A percentile compares a stretch with the other conserved stretches of the same genome.
These are phyloP conservation scores for Drosera capensis DNA, from an alignment of 148 eudicot genomes.

Conservation along the genomic window DNA sequence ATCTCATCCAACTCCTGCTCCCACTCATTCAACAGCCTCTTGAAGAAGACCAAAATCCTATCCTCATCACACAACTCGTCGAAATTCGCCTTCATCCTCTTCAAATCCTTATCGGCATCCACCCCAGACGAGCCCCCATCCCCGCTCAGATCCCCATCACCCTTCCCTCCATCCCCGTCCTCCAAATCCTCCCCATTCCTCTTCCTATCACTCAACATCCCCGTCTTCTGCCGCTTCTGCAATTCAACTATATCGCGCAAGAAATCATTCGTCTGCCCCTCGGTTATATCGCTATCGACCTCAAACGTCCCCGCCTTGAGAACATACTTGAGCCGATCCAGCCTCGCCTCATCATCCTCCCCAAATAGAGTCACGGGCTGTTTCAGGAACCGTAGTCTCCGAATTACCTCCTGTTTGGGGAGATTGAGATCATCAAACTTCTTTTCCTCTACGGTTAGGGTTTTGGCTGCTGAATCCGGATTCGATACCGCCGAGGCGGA, in stretches of 20 bases:
- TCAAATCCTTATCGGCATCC: conserved; percentile 77
- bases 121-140: conserved; percentile 54
- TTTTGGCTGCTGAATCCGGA: conserved; percentile 29
- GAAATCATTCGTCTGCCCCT: conserved; percentile 91
- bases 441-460: conserved; percentile 49
- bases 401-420: conserved; percentile 59
- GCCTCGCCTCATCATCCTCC: conserved; percentile 65
- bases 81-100: conserved; percentile 67
- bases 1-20: conserved; percentile 65
- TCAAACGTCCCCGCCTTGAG: conserved; percentile 72
- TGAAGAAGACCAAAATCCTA: conserved; percentile 87
- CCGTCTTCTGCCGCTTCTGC: conserved; percentile 80
- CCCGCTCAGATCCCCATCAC: conserved; percentile 62
- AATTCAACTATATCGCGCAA: conserved; percentile 75
- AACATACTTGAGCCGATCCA: conserved; percentile 60
- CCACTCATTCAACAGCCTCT: conserved; percentile 89
- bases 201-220: conserved; percentile 66
- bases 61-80: conserved; percentile 82
- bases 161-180: conserved; percentile 70
- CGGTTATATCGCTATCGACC: conserved; percentile 82
- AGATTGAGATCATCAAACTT: conserved; percentile 57
- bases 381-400: conserved; percentile 59
- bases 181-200: conserved; percentile 49
- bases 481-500: conserved; percentile 28
- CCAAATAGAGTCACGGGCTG: conserved; percentile 87